These are phyloP conservation scores for Coemansia nantahalensis DNA, from an alignment of 192 early-diverging fungal species.

Conservation along the genomic window DNA sequence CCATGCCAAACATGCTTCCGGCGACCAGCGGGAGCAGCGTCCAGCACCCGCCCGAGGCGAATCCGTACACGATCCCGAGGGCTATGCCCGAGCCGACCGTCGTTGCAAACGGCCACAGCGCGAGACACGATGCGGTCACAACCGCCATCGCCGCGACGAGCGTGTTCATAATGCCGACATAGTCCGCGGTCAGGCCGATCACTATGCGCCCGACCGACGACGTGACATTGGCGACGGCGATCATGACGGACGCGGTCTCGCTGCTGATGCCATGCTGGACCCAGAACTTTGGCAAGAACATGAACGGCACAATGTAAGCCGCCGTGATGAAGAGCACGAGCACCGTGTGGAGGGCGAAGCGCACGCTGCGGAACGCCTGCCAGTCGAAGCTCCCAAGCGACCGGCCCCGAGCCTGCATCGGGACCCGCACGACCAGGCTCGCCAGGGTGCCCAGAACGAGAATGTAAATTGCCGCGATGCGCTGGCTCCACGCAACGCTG, in stretches of 20 bases:
- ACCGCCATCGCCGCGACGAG: slow-evolving; percentile 20
- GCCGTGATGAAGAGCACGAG: slow-evolving; percentile 49
- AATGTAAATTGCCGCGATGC: slow-evolving; percentile 50
- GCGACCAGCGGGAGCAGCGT: slow-evolving; percentile 40
- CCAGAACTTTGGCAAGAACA: slow-evolving; percentile 41
- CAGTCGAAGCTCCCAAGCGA: slow-evolving; percentile 36
- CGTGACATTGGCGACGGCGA: slow-evolving; percentile 43
- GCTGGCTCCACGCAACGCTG: slow-evolving; percentile 53
- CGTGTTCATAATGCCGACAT: slow-evolving; percentile 42
- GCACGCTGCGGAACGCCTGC: slow-evolving; percentile 26
- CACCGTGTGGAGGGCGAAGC: slow-evolving; percentile 32
- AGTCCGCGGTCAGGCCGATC: slow-evolving; percentile 32
- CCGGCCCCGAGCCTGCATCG: slow-evolving; percentile 21
- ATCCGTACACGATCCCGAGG: slow-evolving; percentile 35
- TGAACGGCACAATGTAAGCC: slow-evolving; percentile 45
- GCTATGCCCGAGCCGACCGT: slow-evolving; percentile 30
- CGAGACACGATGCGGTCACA: slow-evolving; percentile 18
- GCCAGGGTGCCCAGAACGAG: slow-evolving; percentile 40
- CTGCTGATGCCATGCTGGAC: slow-evolving; percentile 31
- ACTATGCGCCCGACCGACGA: slow-evolving; percentile 40
- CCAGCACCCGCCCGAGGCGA: slow-evolving; percentile 44
- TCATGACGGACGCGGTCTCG: slow-evolving; percentile 35
- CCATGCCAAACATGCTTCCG: slow-evolving; percentile 38
- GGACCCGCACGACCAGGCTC: slow-evolving; percentile 33
- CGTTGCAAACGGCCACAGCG: slow-evolving; percentile 47